phyloP scores from a whole-genome alignment of 257 asterid genomes.

The Ligustrum vulgare region DNA sequence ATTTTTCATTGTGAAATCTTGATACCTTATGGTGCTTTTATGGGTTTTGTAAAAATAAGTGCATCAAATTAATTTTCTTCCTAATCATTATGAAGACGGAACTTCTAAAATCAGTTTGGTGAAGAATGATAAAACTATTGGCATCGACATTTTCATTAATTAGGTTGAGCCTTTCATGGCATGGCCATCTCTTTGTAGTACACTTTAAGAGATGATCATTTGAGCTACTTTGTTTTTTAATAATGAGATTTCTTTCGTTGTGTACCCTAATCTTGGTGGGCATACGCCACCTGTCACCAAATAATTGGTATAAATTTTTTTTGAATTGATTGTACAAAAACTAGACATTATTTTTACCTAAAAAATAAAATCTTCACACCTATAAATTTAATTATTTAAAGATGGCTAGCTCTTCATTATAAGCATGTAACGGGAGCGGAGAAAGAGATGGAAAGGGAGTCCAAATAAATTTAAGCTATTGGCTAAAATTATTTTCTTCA shows the following conservation, averaged over 20 bases:
- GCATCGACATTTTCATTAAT: too few relatives aligned
- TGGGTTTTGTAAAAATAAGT: too few relatives aligned
- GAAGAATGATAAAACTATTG: background rate
- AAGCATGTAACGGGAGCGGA: too few relatives aligned
- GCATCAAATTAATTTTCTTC: background rate
- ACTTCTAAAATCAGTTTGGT: background rate
- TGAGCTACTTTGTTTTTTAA: background rate
- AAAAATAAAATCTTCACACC: too few relatives aligned
- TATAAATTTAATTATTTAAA: too few relatives aligned
- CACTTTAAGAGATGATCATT: background rate
- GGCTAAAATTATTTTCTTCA: too few relatives aligned
- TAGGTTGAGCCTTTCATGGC: background rate
- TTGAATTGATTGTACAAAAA: background rate
- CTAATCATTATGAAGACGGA: background rate
- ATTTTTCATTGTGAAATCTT: background rate
- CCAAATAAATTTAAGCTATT: too few relatives aligned
- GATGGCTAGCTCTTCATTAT: too few relatives aligned
- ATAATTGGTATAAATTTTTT: too few relatives aligned
- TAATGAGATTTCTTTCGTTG: background rate
- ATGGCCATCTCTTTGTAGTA: background rate
- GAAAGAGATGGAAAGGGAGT: too few relatives aligned
- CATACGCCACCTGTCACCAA: background rate
- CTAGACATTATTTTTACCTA: background rate
- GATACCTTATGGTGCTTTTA: too few relatives aligned
- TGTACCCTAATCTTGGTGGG: background rate